Evolutionary conservation across 345 rosid genomes (phyloP), one percentile per base, ranked within the genome.

Genomic region (Excoecaria agallocha): DNA sequence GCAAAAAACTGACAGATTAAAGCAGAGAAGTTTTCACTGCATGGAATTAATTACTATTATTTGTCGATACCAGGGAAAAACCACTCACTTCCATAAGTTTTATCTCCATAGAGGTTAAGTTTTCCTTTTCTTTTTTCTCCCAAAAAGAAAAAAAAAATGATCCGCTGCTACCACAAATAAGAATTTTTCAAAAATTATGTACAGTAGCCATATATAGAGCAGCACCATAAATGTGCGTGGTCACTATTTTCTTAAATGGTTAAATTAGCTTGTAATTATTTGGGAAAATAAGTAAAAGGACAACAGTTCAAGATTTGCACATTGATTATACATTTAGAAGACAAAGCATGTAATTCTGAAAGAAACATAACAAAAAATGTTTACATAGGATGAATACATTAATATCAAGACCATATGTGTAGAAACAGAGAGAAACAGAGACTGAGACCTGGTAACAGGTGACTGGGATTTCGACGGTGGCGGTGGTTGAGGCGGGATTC

Each of bases 361-460:
- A 55, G 10, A 38, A 62, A 35, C 46, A 8, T 37, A 37, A 3
- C 19, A n/a, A n/a, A 37, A 37, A 37, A 61, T 6, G 19, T 15
- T 61, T n/a, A 61, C 35, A 10, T 12, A 41, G 45, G 45, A 41
- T 41, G 3, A 41, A 41, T 41, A 41, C 8, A 41, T 58, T 9
- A 25, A 24, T 11, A 58, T 8, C 37, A 9, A 25, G 13, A 12
- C 12, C 37, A 19, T 25, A 11, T 3, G 8, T 25, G 17, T 4
- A 51, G 19, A 17, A 2, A 54, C 22, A 54, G 24, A 17, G 24
- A 55, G 59, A 58, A 20, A 52, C 20, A 19, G 57, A 15, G 19
- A 5, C 2, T 25, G 9, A 24, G n/a, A 90, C 96, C 93, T 90
- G 95, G 75, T 86, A 92, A 82, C 95, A 92, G 59, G 89, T 85